Evolutionary conservation across 306 rosid genomes (phyloP).

Genomic region (Ziziphus jujuba): DNA sequence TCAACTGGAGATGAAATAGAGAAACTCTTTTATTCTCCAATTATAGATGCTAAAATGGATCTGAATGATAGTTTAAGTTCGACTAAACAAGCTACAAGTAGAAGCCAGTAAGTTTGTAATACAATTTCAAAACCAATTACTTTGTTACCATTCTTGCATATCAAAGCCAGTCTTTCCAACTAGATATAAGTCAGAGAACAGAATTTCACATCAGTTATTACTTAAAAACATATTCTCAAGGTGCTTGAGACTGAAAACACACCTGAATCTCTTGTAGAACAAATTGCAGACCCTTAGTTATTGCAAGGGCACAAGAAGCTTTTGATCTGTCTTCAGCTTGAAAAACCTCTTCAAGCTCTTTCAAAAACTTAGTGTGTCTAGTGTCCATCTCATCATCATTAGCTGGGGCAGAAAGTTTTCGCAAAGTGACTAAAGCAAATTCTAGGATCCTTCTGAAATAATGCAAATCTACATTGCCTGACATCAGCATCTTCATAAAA

Average conservation of each 20-base stretch:
- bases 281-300: conserved; percentile 77
- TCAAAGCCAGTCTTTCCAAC: too few relatives aligned
- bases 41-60: too few relatives aligned
- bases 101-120: too few relatives aligned
- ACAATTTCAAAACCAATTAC: background rate
- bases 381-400: conserved; percentile 64
- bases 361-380: conserved; percentile 47
- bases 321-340: conserved; percentile 49
- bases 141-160: background rate
- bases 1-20: background rate
- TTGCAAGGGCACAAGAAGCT: conserved; percentile 60
- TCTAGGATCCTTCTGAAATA: conserved; percentile 82
- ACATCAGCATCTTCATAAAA: conserved; percentile 57
- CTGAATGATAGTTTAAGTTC: too few relatives aligned
- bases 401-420: conserved; percentile 78
- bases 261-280: conserved; percentile 95
- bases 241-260: background rate
- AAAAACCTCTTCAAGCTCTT: conserved; percentile 69
- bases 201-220: background rate
- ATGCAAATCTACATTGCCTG: conserved; percentile 70
- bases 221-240: background rate
- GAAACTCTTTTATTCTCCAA: background rate
- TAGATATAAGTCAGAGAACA: too few relatives aligned
- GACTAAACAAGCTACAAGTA: too few relatives aligned
- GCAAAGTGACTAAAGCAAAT: conserved; percentile 71